Base-by-base conservation (phyloP, 1,284 basidiomycete species). In the Rhizoctonia solani region DNA sequence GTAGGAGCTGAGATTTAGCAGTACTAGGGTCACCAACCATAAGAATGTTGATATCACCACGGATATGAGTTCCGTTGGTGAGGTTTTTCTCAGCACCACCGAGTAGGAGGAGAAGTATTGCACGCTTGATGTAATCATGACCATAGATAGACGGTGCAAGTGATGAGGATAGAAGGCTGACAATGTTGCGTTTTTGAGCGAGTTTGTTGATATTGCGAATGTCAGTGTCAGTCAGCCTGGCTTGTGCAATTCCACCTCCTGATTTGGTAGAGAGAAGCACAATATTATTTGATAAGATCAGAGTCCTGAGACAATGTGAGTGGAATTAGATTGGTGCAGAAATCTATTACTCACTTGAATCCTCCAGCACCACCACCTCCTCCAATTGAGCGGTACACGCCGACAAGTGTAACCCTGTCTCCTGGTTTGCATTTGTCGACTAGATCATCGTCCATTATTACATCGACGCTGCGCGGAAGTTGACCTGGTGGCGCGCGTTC, bases 21-120 rank as follows among this genome's bases (percentile, higher is more conserved):
- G 97, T 99, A 13, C 90, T 93, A 2, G 97, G 97, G 78, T 99
- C 97, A 72, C 97, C 97, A 71, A 99, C 95, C 96, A 99, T 98
- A 74, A 99, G 87, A 74, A 99, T 85, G 79, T 99, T 99, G 83
- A 99, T 99, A 77, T 99, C 97, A 67, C 97, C 97, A 82, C 97
- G 90, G 75, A 99, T 98, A 76, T 99, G 97, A 4, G 96, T 98
- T 37, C 97, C 97, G 75, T 99, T 98, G 23, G 91, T 86, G 68
- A 99, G 79, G 76, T 99, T 99, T 85, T 99, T 99, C 80, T 99
- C 96, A 67, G 93, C 90, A 42, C 97, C 97, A 49, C 96, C 95
- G 44, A 99, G 87, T 9, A 99, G 85, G 14, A 99, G 85, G 16
- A 99, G 84, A 11, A 98, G 82, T 71, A 98, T 87, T 3, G 97